Evolutionary conservation across 495 filamentous ascomycete species (phyloP).

Genomic region (Aspergillus taichungensis): DNA sequence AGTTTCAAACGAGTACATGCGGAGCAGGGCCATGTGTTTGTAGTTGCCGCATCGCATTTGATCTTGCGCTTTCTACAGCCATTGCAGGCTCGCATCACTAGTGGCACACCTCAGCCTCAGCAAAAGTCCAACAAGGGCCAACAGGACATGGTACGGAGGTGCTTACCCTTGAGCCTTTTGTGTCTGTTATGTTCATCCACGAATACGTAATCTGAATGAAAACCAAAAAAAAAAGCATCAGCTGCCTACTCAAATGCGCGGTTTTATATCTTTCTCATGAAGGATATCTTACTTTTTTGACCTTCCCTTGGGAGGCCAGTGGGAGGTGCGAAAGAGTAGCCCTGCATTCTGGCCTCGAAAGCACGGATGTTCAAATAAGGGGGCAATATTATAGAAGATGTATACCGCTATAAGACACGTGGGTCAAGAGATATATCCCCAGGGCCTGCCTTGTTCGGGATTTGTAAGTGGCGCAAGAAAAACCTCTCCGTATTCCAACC

Average conservation of each 20-base stretch:
- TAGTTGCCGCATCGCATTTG: constrained; percentile 96
- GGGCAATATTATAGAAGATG: neutral
- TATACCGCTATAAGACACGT: no score
- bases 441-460: constrained; percentile 9
- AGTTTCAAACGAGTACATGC: constrained; percentile 88
- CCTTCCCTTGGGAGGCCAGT: constrained; percentile 36
- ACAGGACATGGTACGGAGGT: constrained; percentile 1
- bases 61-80: constrained; percentile 78
- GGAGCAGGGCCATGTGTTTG: constrained; percentile 96
- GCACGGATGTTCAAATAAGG: neutral
- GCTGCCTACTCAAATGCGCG: neutral
- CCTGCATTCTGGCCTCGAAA: constrained; percentile 25
- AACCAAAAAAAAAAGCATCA: neutral
- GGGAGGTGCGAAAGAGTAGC: constrained; percentile 41
- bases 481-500: no score
- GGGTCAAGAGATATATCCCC: neutral
- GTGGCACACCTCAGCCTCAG: constrained; percentile 1
- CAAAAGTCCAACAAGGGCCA: neutral
- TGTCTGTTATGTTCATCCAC: constrained; percentile 99
- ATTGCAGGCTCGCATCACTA: constrained; percentile 98
- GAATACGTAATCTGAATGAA: constrained; percentile 83
- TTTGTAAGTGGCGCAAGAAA: neutral
- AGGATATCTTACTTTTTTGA: constrained; percentile 32
- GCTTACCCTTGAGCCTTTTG: constrained; percentile 85
- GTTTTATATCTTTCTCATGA: neutral